Evolutionary conservation across 1,284 basidiomycete species (phyloP).

Genomic region (Leccinum pallidistipes): DNA sequence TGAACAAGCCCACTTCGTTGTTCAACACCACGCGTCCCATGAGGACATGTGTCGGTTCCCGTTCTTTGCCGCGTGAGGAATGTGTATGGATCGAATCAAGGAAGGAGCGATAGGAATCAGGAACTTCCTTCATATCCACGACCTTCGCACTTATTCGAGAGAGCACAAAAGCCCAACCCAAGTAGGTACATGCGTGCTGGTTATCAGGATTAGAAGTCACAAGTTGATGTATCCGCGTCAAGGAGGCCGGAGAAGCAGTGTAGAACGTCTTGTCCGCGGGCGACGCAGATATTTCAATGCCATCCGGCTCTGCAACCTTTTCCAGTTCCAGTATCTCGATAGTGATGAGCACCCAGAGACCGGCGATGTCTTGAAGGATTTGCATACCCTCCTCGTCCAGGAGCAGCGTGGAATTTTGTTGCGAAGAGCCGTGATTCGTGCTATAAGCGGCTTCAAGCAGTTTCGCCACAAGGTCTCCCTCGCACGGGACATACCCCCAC

Average conservation of each 20-base stretch:
- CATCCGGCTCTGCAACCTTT: slow-evolving; percentile 56
- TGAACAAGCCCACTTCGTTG: slow-evolving; percentile 58
- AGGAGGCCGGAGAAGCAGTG: slow-evolving; percentile 51
- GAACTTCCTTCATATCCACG: slow-evolving; percentile 47
- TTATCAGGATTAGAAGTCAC: slow-evolving; percentile 57
- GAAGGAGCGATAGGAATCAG: slow-evolving; percentile 53
- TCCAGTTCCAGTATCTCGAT: slow-evolving; percentile 84
- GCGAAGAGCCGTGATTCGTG: slow-evolving; percentile 66
- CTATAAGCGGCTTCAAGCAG: slow-evolving; percentile 67
- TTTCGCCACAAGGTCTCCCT: slow-evolving; percentile 57
- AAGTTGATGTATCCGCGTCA: slow-evolving; percentile 63
- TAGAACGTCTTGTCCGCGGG: slow-evolving; percentile 54
- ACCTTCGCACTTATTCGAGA: slow-evolving; percentile 53
- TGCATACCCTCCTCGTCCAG: slow-evolving; percentile 72
- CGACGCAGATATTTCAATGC: slow-evolving; percentile 51
- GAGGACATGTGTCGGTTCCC: slow-evolving; percentile 50
- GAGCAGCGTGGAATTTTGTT: slow-evolving; percentile 66
- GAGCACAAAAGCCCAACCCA: slow-evolving; percentile 80
- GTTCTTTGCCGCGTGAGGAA: slow-evolving; percentile 48
- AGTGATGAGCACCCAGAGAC: slow-evolving; percentile 75
- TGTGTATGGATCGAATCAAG: slow-evolving; percentile 53
- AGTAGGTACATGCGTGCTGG: slow-evolving; percentile 66
- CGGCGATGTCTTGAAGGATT: slow-evolving; percentile 65
- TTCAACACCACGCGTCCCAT: slow-evolving; percentile 58
- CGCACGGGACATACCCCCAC: slow-evolving; percentile 74